Evolutionary conservation across 257 asterid species (phyloP).

Genomic region (Jasminum sambac): DNA sequence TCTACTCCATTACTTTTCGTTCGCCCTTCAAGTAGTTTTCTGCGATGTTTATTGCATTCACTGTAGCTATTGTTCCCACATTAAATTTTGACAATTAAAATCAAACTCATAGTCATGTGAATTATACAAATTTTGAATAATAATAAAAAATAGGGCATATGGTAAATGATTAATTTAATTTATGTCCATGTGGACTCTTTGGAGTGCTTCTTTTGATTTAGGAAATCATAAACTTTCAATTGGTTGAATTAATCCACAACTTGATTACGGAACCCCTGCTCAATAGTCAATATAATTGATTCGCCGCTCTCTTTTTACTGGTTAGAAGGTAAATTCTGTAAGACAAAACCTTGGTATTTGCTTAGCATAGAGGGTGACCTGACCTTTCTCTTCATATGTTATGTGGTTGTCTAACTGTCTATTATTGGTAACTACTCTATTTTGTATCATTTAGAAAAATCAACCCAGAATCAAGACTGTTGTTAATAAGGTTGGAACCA

Average conservation of each 20-base stretch:
- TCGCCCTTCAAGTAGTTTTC: constrained; percentile 8
- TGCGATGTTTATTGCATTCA: constrained; percentile 15
- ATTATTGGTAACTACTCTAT: neutral
- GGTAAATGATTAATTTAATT: neutral
- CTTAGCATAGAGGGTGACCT: neutral
- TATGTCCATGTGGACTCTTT: neutral
- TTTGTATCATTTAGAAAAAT: constrained; percentile 60
- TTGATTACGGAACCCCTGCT: too few relatives aligned
- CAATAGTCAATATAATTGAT: neutral
- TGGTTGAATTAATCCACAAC: neutral
- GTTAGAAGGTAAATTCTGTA: neutral
- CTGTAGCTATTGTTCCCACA: constrained; percentile 14
- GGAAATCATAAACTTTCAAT: neutral
- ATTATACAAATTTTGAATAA: neutral
- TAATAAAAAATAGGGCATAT: neutral
- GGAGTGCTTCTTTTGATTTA: neutral
- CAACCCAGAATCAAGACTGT: constrained; percentile 86
- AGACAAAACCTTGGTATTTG: neutral
- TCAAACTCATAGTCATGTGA: constrained; percentile 21
- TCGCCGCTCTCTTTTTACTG: neutral
- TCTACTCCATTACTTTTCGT: constrained; percentile 1
- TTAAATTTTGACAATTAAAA: neutral
- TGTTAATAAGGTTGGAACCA: constrained; percentile 87
- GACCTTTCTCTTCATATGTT: neutral
- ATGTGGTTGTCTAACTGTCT: neutral